Evolutionary conservation across 1,139 yeast genomes (phyloP).

Genomic region (Cylindricascospora bacillispora): DNA sequence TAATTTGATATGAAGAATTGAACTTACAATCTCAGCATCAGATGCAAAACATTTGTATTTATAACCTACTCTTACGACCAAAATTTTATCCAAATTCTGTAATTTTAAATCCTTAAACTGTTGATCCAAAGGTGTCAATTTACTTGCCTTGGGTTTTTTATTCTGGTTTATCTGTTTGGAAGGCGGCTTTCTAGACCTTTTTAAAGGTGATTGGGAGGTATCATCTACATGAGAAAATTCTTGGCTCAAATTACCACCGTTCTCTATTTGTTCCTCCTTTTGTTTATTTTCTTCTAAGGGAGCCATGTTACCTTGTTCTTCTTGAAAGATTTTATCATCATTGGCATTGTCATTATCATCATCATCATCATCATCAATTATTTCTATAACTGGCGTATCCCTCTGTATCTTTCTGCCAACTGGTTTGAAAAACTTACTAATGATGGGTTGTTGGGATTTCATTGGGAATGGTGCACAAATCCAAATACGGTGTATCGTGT

Average conservation of each 20-base stretch:
- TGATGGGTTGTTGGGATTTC: slow-evolving; percentile 20
- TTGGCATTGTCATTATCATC: slow-evolving; percentile 1
- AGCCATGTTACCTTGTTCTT: slow-evolving; percentile 1
- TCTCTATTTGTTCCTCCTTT: too few relatives aligned
- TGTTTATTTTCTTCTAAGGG: too few relatives aligned
- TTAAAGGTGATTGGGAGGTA: too few relatives aligned
- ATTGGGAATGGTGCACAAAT: too few relatives aligned
- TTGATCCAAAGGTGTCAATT: slow-evolving; percentile 65
- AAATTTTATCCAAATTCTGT: slow-evolving; percentile 47
- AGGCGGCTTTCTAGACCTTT: too few relatives aligned
- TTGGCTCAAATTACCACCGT: too few relatives aligned
- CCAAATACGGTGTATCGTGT: too few relatives aligned
- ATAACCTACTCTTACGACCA: slow-evolving; percentile 83
- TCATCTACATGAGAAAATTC: too few relatives aligned
- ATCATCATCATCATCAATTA: slow-evolving; percentile 1
- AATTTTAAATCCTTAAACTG: slow-evolving; percentile 59
- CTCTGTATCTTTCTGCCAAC: slow-evolving; percentile 2
- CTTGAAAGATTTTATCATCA: slow-evolving; percentile 2
- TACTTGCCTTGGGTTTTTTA: slow-evolving; percentile 6
- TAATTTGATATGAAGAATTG: slow-evolving; percentile 54
- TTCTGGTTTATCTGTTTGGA: background rate
- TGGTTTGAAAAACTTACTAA: slow-evolving; percentile 21
- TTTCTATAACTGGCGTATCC: background rate
- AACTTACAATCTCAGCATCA: slow-evolving; percentile 64
- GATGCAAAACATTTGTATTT: slow-evolving; percentile 77